These are phyloP conservation scores for Xylaria sp. DNA, from an alignment of 2,329 filamentous ascomycete species.

Conservation along the genomic window DNA sequence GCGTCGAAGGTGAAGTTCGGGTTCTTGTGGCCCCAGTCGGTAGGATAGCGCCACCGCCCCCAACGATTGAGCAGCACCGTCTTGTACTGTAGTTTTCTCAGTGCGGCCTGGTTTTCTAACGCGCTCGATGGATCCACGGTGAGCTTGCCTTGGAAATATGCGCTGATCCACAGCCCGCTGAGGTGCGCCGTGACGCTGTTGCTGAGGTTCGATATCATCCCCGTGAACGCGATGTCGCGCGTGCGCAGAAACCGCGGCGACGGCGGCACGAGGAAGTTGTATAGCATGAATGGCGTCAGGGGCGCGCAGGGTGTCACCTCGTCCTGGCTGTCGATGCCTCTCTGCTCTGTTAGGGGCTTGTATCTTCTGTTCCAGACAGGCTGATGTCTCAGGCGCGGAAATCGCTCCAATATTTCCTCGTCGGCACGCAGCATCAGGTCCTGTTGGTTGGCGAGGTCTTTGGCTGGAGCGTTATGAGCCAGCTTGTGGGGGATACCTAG, in stretches of 20 bases:
- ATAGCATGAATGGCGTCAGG: slow-evolving; percentile 49
- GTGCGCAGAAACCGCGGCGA: slow-evolving; percentile 43
- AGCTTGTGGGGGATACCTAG: slow-evolving; percentile 52
- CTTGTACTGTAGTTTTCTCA: slow-evolving; percentile 52
- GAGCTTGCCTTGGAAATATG: slow-evolving; percentile 56
- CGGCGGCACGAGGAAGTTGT: slow-evolving; percentile 53
- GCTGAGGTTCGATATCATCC: slow-evolving; percentile 52
- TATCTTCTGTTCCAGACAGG: slow-evolving; percentile 48
- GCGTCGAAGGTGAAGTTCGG: slow-evolving; percentile 79
- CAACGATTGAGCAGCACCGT: slow-evolving; percentile 71
- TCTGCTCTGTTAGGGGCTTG: slow-evolving; percentile 51
- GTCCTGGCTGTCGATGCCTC: slow-evolving; percentile 43
- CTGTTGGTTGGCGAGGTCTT: slow-evolving; percentile 46
- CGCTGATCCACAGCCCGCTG: slow-evolving; percentile 60
- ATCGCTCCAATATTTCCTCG: slow-evolving; percentile 54
- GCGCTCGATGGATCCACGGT: slow-evolving; percentile 7
- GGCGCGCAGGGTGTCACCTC: slow-evolving; percentile 32
- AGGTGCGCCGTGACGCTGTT: slow-evolving; percentile 52
- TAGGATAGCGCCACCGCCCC: slow-evolving; percentile 71
- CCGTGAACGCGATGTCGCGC: slow-evolving; percentile 55
- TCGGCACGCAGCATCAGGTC: slow-evolving; percentile 51
- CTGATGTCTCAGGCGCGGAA: slow-evolving; percentile 54
- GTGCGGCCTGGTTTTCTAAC: slow-evolving; percentile 11
- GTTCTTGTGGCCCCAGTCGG: slow-evolving; percentile 64
- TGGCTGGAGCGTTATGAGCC: slow-evolving; percentile 33